These are phyloP conservation scores for Oryza rufipogon DNA, from an alignment of 176 grass and related monocot species.

Conservation along the genomic window DNA sequence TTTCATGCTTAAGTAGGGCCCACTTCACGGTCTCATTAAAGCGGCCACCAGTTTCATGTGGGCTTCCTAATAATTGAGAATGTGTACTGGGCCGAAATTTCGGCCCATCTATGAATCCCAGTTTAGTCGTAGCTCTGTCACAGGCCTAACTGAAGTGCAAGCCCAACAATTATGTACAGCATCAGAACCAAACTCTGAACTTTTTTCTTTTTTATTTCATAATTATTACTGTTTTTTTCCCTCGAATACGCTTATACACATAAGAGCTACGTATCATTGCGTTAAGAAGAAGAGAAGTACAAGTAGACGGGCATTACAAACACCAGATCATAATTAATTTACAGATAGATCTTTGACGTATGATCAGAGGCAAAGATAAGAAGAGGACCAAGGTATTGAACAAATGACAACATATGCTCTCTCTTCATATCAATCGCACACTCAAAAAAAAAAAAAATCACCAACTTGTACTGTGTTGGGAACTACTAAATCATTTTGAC, in stretches of 20 bases:
- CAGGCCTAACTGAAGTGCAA: background rate
- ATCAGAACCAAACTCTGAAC: no score
- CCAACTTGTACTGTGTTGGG: background rate
- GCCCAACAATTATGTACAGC: background rate
- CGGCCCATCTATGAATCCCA: background rate
- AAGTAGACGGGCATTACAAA: background rate
- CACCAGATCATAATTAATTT: background rate
- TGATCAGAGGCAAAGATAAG: constrained; percentile 20
- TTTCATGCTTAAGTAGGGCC: background rate
- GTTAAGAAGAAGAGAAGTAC: background rate
- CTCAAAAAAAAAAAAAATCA: background rate
- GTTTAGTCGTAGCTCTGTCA: no score
- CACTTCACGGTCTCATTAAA: background rate
- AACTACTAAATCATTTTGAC: constrained; percentile 21
- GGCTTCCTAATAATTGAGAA: background rate
- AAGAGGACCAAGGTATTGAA: constrained; percentile 4
- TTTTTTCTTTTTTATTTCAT: no score
- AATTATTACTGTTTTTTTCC: background rate
- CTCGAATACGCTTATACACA: background rate
- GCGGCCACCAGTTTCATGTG: background rate
- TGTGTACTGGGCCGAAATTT: background rate
- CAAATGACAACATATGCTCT: constrained; percentile 45
- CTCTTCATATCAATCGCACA: background rate
- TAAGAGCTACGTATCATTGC: background rate
- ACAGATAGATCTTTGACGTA: background rate